A percentile compares a stretch with the other conserved stretches of the same genome.
Conservation (phyloP, 1,284 basidiomycete genomes). For the Trichosporon inkin region DNA sequence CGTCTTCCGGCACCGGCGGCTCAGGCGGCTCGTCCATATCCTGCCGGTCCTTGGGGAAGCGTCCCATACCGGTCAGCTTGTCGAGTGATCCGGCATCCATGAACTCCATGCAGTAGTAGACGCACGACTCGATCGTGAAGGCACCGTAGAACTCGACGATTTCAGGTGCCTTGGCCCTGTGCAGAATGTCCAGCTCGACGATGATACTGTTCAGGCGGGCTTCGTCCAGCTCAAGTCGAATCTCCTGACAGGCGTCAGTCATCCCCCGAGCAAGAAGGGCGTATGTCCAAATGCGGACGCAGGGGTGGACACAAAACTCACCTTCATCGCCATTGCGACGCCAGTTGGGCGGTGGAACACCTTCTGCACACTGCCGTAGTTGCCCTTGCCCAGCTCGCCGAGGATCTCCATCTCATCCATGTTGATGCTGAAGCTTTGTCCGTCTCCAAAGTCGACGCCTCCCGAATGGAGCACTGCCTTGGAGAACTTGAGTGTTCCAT, state of each 20-base stretch:
- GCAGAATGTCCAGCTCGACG: conserved; percentile 96
- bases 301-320: conserved; percentile 48
- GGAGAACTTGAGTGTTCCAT: conserved; percentile 88
- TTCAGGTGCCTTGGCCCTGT: conserved; percentile 81
- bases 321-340: conserved; percentile 99
- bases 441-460: conserved; percentile 93
- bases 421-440: conserved; percentile 88
- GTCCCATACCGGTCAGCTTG: conserved; percentile 62
- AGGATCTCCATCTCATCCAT: conserved; percentile 90
- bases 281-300: too few relatives aligned
- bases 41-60: conserved; percentile 1
- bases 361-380: conserved; percentile 96
- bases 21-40: conserved; percentile 7
- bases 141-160: conserved; percentile 99
- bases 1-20: conserved; percentile 67
- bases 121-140: conserved; percentile 97
- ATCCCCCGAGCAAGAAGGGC: background rate
- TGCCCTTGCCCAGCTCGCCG: conserved; percentile 82
- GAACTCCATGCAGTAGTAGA: conserved; percentile 99
- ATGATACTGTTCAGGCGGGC: conserved; percentile 93
- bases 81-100: conserved; percentile 97
- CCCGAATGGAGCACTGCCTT: conserved; percentile 89
- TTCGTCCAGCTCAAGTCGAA: conserved; percentile 92
- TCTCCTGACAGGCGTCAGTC: conserved; percentile 64
- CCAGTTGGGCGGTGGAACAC: conserved; percentile 91